Percentiles rank a stretch among this genome's conserved stretches.
These are phyloP conservation scores for Phaeophleospora eucalypticola DNA, from an alignment of 2,329 filamentous ascomycete genomes.

Conservation along the genomic window DNA sequence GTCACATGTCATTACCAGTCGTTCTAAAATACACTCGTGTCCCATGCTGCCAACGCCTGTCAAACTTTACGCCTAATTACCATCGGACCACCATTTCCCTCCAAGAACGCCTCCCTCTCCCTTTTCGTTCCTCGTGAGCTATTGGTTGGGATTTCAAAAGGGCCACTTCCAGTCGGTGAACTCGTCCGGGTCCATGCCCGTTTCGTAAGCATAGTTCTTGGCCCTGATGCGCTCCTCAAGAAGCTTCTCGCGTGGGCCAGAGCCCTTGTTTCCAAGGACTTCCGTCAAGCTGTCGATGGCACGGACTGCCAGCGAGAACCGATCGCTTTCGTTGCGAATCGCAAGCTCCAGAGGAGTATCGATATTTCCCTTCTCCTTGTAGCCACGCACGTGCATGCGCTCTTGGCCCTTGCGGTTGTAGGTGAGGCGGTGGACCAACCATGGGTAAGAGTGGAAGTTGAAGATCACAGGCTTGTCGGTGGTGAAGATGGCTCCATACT, in stretches of 20 bases:
- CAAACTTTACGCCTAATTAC: neutral
- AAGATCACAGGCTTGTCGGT: constrained; percentile 69
- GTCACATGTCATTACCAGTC: too few species aligned
- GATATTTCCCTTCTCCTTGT: constrained; percentile 80
- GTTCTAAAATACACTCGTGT: neutral
- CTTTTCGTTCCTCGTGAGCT: neutral
- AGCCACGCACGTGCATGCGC: constrained; percentile 71
- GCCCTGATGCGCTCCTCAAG: constrained; percentile 62
- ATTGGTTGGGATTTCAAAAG: constrained; percentile 25
- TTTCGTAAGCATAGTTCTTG: constrained; percentile 62
- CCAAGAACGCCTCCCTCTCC: neutral
- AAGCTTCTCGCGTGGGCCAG: constrained; percentile 60
- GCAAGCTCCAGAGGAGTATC: constrained; percentile 75
- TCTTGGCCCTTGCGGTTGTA: constrained; percentile 67
- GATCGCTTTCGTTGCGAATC: constrained; percentile 72
- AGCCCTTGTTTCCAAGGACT: constrained; percentile 60
- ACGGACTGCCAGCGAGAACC: constrained; percentile 72
- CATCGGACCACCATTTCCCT: neutral
- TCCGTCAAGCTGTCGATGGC: constrained; percentile 65
- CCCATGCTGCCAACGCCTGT: neutral
- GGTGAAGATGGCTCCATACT: constrained; percentile 69
- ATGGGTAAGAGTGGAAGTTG: constrained; percentile 82
- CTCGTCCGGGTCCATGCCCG: constrained; percentile 64
- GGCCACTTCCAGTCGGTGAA: constrained; percentile 66
- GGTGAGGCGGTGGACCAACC: constrained; percentile 71